A percentile compares a stretch with the other conserved stretches of the same genome.
phyloP scores from a whole-genome alignment of 345 rosid genomes.

The Toxicodendron radicans region DNA sequence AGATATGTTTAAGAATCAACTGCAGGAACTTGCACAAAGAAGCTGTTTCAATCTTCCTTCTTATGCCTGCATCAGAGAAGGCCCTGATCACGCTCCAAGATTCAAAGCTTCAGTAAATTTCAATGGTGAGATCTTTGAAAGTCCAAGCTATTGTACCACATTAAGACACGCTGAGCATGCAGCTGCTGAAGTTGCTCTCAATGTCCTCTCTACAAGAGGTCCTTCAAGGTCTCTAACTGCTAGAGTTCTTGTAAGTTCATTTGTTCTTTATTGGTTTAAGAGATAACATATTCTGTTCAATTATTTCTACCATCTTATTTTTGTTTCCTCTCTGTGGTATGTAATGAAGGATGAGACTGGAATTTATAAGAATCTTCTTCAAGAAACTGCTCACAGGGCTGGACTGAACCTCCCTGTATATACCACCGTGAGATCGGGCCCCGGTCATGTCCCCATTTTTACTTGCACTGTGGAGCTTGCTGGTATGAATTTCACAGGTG shows the following conservation, averaged over 20 bases:
- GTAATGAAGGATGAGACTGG: slow-evolving; percentile 70
- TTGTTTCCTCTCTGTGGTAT: slow-evolving; percentile 6
- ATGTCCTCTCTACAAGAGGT: slow-evolving; percentile 50
- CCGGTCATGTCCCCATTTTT: slow-evolving; percentile 64
- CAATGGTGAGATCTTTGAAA: slow-evolving; percentile 70
- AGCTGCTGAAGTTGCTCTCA: slow-evolving; percentile 73
- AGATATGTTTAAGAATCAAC: slow-evolving; percentile 74
- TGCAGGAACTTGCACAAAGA: slow-evolving; percentile 78
- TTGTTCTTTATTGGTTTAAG: slow-evolving; percentile 1
- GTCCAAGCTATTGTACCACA: slow-evolving; percentile 53
- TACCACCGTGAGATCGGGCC: slow-evolving; percentile 72
- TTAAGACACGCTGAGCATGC: slow-evolving; percentile 77
- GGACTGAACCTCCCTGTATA: slow-evolving; percentile 68
- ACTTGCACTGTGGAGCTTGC: slow-evolving; percentile 66
- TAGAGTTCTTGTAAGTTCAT: slow-evolving; percentile 59
- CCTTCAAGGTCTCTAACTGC: slow-evolving; percentile 74
- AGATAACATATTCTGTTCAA: neutral
- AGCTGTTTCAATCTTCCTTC: slow-evolving; percentile 80
- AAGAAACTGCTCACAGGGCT: slow-evolving; percentile 77
- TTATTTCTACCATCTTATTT: neutral
- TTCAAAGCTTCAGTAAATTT: slow-evolving; percentile 78
- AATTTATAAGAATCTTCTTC: slow-evolving; percentile 74
- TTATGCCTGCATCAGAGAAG: slow-evolving; percentile 66
- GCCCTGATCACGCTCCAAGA: slow-evolving; percentile 84
- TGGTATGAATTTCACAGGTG: slow-evolving; percentile 65